Evolutionary conservation across 2,329 filamentous ascomycete genomes (phyloP).

Genomic region (Colletotrichum australisinense): DNA sequence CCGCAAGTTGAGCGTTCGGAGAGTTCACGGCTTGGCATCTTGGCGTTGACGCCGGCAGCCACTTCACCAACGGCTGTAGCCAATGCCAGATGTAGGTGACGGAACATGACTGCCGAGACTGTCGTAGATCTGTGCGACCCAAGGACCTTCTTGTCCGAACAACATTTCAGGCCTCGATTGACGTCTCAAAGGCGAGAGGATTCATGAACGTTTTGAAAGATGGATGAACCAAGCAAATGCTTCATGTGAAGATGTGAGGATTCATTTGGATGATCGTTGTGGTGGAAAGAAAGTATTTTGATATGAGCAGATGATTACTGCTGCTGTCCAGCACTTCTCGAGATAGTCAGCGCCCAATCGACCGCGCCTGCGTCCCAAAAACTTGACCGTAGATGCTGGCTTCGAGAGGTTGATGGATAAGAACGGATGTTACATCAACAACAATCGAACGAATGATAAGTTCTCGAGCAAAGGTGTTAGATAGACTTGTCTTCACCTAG

Average conservation of each 20-base stretch:
- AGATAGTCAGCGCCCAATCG: no score
- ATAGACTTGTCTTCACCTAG: no score
- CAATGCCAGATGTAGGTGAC: not conserved
- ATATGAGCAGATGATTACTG: no score
- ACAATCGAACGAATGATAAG: no score
- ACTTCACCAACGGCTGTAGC: not conserved
- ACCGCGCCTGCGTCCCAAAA: no score
- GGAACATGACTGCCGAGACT: not conserved
- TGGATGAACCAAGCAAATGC: not conserved
- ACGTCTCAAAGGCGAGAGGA: not conserved
- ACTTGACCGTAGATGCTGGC: no score
- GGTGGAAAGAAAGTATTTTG: no score
- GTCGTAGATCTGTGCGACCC: not conserved
- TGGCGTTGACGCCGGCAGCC: not conserved
- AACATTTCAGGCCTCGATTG: not conserved
- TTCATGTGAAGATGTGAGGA: not conserved
- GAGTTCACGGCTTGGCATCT: slow-evolving; percentile 8
- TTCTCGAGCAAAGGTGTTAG: no score
- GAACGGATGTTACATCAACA: no score
- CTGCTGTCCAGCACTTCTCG: no score
- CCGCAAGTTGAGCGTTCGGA: not conserved
- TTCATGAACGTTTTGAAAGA: not conserved
- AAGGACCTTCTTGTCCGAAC: not conserved
- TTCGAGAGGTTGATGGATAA: no score
- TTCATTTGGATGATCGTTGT: not conserved